Evolutionary conservation across 1,284 basidiomycete genomes (phyloP), one percentile per base, ranked within the genome.

Genomic region (Heterobasidion parviporum): DNA sequence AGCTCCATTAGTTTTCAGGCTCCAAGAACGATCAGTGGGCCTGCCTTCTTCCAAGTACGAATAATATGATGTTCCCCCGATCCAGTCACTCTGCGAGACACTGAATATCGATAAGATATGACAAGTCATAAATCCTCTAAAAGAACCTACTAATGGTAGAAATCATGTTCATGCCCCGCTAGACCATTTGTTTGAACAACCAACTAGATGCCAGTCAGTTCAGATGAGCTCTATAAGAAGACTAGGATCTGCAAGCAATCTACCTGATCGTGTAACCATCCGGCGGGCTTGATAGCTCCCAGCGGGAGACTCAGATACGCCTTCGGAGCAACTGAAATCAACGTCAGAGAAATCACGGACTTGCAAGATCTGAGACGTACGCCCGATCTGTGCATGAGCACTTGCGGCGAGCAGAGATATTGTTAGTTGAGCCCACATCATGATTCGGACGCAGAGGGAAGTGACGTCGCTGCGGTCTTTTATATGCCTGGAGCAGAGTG

Each of bases 241-340:
- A 51, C 16, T n/a, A 8, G 35, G 50, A 8, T 10, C 38, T 41
- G 4, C 38, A 36, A 16, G 34, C 35, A 15, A 10, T 4, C 14
- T 59, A 77, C 78, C 65, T 82, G 80, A 61, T 81, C 77, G 61
- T 71, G 67, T 16, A 82, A 66, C 80, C 80, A 82, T 63, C 80
- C 79, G 0, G 74, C 61, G 2, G 80, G 78, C 56, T 69, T 72
- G 41, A 82, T 68, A 38, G 70, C 67, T 12, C 78, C 78, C 7
- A 82, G 67, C 1, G 78, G 79, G 15, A 81, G 62, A 26, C 70
- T 74, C 36, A 74, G 57, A 63, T 73, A 82, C 60, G 75, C 73
- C 71, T 78, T 80, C 0, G 78, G 74, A 20, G 75, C 79, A 56
- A 82, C 80, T 77, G 33, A 55, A 3, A n/a, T 14, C 32, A 20